Conservation (phyloP, 768 basidiomycete genomes). For the Kockovaella imperatae region DNA sequence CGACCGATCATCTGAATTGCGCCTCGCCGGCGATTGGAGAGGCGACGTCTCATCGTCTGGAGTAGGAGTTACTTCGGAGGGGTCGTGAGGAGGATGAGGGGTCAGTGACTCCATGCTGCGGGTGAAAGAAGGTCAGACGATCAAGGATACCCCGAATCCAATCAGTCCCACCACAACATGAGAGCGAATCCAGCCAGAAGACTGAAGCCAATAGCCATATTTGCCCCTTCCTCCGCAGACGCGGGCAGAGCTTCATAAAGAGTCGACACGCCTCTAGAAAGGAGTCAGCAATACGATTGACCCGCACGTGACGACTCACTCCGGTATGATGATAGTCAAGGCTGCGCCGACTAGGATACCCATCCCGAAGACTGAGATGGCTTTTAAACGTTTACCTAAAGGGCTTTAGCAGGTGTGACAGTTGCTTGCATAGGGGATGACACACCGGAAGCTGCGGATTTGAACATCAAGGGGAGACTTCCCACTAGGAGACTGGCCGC, state of each 20-base stretch:
- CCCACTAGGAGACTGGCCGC: slow-evolving; percentile 56
- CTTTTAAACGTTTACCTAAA: slow-evolving; percentile 48
- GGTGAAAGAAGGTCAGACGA: not conserved
- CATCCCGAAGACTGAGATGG: slow-evolving; percentile 59
- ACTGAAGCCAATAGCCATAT: slow-evolving; percentile 38
- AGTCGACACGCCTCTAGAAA: slow-evolving; percentile 38
- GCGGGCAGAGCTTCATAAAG: slow-evolving; percentile 30
- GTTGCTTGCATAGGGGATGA: not conserved
- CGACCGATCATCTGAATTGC: slow-evolving; percentile 3
- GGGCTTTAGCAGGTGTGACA: slow-evolving; percentile 10
- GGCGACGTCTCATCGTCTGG: slow-evolving; percentile 10
- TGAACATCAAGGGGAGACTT: slow-evolving; percentile 64
- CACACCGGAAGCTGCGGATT: slow-evolving; percentile 43
- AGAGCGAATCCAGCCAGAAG: slow-evolving; percentile 43
- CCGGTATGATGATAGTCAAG: slow-evolving; percentile 84
- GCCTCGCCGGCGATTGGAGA: no score
- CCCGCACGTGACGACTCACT: slow-evolving; percentile 53
- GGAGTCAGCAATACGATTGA: slow-evolving; percentile 47
- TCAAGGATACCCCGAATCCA: slow-evolving; percentile 33
- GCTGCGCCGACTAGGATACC: slow-evolving; percentile 85
- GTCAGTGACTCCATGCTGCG: slow-evolving; percentile 37
- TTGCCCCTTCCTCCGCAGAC: slow-evolving; percentile 18
- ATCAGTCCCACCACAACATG: slow-evolving; percentile 41
- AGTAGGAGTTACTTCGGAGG: slow-evolving; percentile 11
- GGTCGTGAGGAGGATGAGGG: slow-evolving; percentile 37